A percentile compares a stretch with the other conserved stretches of the same genome.
phyloP scores from a whole-genome alignment of 2,329 filamentous ascomycete genomes.

The Decorospora gaudefroyi region DNA sequence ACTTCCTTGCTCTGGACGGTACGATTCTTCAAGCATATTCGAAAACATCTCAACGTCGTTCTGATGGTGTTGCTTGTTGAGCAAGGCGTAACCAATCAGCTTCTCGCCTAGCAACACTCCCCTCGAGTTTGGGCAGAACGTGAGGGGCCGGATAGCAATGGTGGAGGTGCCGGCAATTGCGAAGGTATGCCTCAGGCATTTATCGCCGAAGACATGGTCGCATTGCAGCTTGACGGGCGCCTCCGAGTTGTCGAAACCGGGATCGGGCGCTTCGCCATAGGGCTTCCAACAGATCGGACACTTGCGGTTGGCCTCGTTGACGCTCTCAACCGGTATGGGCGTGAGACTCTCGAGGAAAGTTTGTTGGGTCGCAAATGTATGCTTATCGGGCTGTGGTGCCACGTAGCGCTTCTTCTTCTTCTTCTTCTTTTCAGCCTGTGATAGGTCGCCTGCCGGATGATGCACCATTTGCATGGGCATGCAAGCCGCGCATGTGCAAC shows the following conservation, averaged over 20 bases:
- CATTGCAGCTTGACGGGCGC: slow-evolving; percentile 23
- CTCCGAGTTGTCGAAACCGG: slow-evolving; percentile 24
- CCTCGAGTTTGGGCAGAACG: slow-evolving; percentile 7
- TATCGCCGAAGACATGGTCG: slow-evolving; percentile 24
- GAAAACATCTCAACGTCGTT: slow-evolving; percentile 1
- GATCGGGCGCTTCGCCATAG: slow-evolving; percentile 21
- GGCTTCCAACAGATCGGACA: slow-evolving; percentile 28
- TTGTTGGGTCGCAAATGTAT: slow-evolving; percentile 22
- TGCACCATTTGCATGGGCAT: too few relatives aligned
- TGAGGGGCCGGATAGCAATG: slow-evolving; percentile 9
- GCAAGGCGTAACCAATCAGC: slow-evolving; percentile 8
- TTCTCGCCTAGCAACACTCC: slow-evolving; percentile 11
- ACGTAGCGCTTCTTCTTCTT: slow-evolving; percentile 13
- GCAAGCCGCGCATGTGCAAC: too few relatives aligned
- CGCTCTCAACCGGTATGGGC: slow-evolving; percentile 9
- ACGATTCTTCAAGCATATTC: background rate
- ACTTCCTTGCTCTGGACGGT: background rate
- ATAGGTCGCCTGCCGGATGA: too few relatives aligned
- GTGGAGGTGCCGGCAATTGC: slow-evolving; percentile 2
- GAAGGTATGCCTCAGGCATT: slow-evolving; percentile 22
- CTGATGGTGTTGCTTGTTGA: slow-evolving; percentile 2
- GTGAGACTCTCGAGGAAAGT: slow-evolving; percentile 23
- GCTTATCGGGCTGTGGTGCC: slow-evolving; percentile 15
- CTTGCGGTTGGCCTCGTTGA: slow-evolving; percentile 13
- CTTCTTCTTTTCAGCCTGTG: background rate